Conservation (phyloP, 192 early-diverging fungal species). For the Bifiguratus adelaidae region DNA sequence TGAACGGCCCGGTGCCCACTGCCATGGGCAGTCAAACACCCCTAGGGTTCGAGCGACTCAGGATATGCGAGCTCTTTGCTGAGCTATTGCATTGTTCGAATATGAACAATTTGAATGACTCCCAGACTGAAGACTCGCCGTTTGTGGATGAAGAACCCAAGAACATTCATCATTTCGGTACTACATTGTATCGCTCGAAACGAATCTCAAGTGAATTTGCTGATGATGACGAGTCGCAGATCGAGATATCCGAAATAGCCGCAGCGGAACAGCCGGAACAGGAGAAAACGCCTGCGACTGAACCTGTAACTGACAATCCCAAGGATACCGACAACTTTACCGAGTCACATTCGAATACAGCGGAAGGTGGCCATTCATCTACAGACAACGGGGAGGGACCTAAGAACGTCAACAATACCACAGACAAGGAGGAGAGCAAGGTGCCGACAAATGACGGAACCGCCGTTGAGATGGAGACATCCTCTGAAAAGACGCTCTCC, state of each 20-base stretch:
- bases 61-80: conserved; percentile 96
- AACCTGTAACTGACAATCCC: background rate
- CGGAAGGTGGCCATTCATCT: too few relatives aligned
- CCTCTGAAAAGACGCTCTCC: conserved; percentile 30
- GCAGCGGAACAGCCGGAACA: background rate
- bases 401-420: background rate
- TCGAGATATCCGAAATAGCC: background rate
- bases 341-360: too few relatives aligned
- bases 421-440: background rate
- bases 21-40: conserved; percentile 70
- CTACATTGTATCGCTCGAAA: too few relatives aligned
- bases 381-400: background rate
- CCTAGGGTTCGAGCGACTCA: conserved; percentile 91
- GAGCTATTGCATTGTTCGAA: conserved; percentile 91
- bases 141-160: background rate
- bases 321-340: too few relatives aligned
- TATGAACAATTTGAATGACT: conserved; percentile 64
- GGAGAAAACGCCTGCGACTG: background rate
- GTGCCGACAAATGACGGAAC: conserved; percentile 1
- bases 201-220: too few relatives aligned
- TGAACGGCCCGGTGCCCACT: conserved; percentile 57
- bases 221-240: too few relatives aligned
- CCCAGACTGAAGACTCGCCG: too few relatives aligned
- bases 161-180: background rate
- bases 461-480: too few relatives aligned